Base-by-base conservation (phyloP, 768 basidiomycete genomes). In the Favolaschia claudopus region DNA sequence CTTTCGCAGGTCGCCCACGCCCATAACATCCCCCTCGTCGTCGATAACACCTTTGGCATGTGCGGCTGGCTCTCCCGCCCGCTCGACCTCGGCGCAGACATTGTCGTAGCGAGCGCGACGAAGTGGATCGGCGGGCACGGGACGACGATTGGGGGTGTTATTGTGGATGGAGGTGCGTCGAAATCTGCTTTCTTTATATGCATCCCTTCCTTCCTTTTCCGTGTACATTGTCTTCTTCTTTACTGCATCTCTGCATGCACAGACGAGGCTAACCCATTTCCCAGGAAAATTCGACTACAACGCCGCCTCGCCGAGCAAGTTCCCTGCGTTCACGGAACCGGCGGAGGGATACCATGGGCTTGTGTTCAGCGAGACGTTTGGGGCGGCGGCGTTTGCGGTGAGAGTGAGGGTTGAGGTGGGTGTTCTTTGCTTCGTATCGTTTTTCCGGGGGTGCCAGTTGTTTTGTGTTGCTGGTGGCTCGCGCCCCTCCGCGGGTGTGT, bases 11-110 rank as follows among this genome's bases (percentile, higher is more conserved):
- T 62, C 44, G 60, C 60, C 7, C 60, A 62, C 34, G 43, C 48
- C 1, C n/a, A 43, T 22, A 14, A 53, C 32, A 54, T 63, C 51
- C 61, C 55, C 15, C 61, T 63, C 31, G 80, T 88, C 52, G 85
- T 86, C 0, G 84, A 85, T 62, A 86, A 85, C 63, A 86, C 82
- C 6, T 84, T 84, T 54, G 84, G 81, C 32, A 78, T 79, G 67
- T 80, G 82, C 32, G 67, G 67, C 22, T 67, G 57, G 48, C 52
- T 67, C 8, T 17, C 52, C 2, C 57, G 62, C n/a, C 68, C 68
- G 15, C 33, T 69, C 42, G 56, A 63, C n/a, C 59, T 55, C 34
- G 68, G 68, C 19, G 68, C 66, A 25, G 66, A 69, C 27, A 69
- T 69, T 54, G 59, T 68, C n/a, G 60, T 75, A 71, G 28, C 46